Evolutionary conservation across 768 basidiomycete genomes (phyloP).

Genomic region (Lactarius deliciosus): DNA sequence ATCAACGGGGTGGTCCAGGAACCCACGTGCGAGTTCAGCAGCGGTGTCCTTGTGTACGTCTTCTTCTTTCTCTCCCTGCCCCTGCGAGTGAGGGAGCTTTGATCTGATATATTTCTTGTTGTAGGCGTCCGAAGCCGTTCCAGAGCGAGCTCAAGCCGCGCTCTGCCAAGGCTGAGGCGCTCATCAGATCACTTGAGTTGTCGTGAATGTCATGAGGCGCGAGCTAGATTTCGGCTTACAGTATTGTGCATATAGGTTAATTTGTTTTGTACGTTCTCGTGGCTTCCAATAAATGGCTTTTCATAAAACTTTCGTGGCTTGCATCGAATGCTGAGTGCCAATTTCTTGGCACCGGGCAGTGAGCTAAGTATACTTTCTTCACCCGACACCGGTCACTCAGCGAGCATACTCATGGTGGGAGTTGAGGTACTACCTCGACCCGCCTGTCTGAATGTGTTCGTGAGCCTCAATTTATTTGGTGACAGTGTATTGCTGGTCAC

Average conservation of each 20-base stretch:
- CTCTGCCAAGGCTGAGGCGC: constrained; percentile 25
- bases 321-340: too few relatives aligned
- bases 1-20: constrained; percentile 28
- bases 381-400: too few relatives aligned
- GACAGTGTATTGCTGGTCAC: too few relatives aligned
- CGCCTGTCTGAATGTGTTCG: too few relatives aligned
- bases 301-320: too few relatives aligned
- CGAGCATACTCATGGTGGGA: too few relatives aligned
- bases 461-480: too few relatives aligned
- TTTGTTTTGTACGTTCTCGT: too few relatives aligned
- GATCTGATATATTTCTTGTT: neutral
- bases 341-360: too few relatives aligned
- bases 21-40: constrained; percentile 22
- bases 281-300: too few relatives aligned
- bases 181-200: constrained; percentile 22
- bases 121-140: constrained; percentile 32
- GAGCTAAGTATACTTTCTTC: too few relatives aligned
- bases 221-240: neutral
- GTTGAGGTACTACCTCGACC: too few relatives aligned
- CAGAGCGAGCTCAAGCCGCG: constrained; percentile 30
- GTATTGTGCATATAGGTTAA: neutral
- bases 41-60: constrained; percentile 27
- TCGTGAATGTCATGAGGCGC: neutral
- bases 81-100: neutral
- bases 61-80: neutral